Percentiles rank a stretch among this genome's conserved stretches.
Conservation (phyloP, 2,329 filamentous ascomycete species). For the Hymenoscyphus occultus region DNA sequence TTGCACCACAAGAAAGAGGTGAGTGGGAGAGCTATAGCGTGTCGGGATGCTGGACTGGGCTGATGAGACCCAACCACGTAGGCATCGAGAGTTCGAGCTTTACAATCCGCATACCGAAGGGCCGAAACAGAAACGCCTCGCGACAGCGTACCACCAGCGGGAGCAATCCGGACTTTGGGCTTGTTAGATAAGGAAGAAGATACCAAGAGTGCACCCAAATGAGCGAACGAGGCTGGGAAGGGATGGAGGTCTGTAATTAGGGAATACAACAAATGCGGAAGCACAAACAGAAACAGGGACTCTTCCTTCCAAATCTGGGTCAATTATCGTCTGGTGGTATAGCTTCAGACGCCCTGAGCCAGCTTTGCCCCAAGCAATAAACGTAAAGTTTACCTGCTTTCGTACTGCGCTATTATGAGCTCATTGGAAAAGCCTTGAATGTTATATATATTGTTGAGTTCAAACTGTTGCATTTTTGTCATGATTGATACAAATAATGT, state of each 20-base stretch:
- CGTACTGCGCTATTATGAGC: background rate
- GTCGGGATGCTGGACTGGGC: background rate
- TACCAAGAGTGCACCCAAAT: conserved; percentile 54
- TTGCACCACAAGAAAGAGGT: conserved; percentile 99
- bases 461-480: background rate
- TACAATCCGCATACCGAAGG: conserved; percentile 85
- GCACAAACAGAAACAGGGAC: background rate
- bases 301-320: background rate
- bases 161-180: conserved; percentile 84
- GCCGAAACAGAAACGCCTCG: conserved; percentile 70
- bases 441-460: background rate
- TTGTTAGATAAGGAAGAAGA: conserved; percentile 82
- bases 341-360: background rate
- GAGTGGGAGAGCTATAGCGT: background rate
- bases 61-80: conserved; percentile 11
- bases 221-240: conserved; percentile 18
- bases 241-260: conserved; percentile 32
- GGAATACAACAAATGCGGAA: conserved; percentile 16
- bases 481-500: background rate
- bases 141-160: conserved; percentile 77
- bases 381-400: background rate
- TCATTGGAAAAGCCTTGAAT: background rate
- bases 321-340: background rate
- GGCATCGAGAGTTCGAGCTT: conserved; percentile 72
- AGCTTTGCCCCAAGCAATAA: too few species aligned